Evolutionary conservation across 1,139 yeast species (phyloP).

Genomic region (Yamadazyma conglobata): DNA sequence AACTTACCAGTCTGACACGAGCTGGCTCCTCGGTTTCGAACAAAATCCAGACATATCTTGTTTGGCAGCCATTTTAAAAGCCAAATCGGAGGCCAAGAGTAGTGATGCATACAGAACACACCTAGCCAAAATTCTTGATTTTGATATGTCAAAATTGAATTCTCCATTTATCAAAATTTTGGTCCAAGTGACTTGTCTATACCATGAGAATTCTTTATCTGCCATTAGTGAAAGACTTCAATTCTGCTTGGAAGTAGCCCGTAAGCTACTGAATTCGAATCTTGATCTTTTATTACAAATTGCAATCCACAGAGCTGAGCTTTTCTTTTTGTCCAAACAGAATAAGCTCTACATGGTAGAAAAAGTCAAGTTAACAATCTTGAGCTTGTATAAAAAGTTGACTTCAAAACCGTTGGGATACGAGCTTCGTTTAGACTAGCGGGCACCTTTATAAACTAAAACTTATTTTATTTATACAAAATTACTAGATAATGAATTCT

Average conservation of each 20-base stretch:
- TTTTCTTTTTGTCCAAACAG: not conserved
- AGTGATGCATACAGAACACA: no score
- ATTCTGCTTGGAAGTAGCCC: constrained; percentile 3
- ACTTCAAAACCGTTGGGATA: not conserved
- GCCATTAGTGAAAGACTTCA: constrained; percentile 7
- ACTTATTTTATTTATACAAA: no score
- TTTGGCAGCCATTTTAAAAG: no score
- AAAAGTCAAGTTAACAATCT: constrained; percentile 4
- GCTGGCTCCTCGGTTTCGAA: no score
- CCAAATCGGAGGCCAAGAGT: no score
- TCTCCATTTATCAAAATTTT: constrained; percentile 5
- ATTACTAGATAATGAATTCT: no score
- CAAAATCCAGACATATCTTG: no score
- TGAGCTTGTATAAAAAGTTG: not conserved
- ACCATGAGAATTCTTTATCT: constrained; percentile 16
- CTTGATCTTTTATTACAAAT: constrained; percentile 2
- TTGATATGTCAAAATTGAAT: not conserved
- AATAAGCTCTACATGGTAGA: constrained; percentile 4
- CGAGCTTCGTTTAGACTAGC: no score
- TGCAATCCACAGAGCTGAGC: constrained; percentile 1
- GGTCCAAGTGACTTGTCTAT: constrained; percentile 2
- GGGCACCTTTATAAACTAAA: no score
- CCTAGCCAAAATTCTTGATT: no score
- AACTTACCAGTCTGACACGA: no score
- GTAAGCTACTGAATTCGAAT: no score